Conservation (phyloP, 106 monocot genomes). For the Allium fistulosum region DNA sequence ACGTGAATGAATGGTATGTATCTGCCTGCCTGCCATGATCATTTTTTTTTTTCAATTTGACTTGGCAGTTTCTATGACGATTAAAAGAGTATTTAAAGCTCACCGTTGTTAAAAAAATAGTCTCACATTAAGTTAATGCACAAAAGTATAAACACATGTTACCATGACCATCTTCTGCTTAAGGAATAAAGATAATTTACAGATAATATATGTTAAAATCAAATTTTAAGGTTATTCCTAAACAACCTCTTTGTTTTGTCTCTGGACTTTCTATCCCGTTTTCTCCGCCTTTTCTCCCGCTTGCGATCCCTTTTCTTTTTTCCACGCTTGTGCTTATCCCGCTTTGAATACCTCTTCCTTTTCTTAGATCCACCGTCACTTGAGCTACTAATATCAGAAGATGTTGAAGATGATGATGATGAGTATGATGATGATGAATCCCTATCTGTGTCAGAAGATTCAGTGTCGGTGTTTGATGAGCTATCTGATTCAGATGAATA, state of each 20-base stretch:
- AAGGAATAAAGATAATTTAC: neutral
- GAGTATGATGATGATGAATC: constrained; percentile 61
- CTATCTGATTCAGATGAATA: constrained; percentile 66
- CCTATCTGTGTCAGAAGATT: constrained; percentile 61
- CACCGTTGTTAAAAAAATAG: neutral
- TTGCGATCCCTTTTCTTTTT: constrained; percentile 69
- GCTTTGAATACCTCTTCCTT: constrained; percentile 49
- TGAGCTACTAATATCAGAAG: constrained; percentile 74
- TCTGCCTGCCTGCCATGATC: no score
- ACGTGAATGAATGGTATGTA: no score
- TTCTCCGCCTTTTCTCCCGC: constrained; percentile 59
- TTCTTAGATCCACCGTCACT: constrained; percentile 63
- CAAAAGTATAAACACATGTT: neutral
- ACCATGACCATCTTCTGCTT: neutral
- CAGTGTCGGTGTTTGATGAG: constrained; percentile 38
- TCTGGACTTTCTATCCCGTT: constrained; percentile 49
- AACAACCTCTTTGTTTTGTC: constrained; percentile 64
- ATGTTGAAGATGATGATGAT: constrained; percentile 50
- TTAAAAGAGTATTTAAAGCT: neutral
- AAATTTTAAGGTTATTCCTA: neutral
- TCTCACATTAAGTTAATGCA: neutral
- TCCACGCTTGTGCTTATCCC: constrained; percentile 61
- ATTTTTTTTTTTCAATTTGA: no score
- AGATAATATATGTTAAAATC: neutral
- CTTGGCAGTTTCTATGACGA: no score